Evolutionary conservation across 1,284 basidiomycete genomes (phyloP), one percentile per base, ranked within the genome.

Genomic region (Boletellus dicymbophilus): DNA sequence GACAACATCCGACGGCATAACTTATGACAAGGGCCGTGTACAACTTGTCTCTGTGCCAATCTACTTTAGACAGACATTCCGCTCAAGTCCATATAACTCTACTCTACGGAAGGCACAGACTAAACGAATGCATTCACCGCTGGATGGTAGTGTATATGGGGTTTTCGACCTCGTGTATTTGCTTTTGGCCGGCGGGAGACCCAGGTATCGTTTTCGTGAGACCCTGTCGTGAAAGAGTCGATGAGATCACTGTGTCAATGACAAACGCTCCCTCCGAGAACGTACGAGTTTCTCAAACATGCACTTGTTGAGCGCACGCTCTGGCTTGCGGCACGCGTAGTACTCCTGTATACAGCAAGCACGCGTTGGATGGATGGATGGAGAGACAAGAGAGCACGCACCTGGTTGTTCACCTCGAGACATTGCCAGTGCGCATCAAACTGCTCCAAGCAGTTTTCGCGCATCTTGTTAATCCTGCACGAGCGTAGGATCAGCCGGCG

Each of bases 391-490:
- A 51, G 30, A 23, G 15, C 31, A 65, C 71, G 50, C 52, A 90
- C 95, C 74, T 99, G 96, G 77, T 99, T 99, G 74, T 95, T 91
- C 67, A 80, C 76, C 73, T 99, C 97, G 57, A 99, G 74, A 70
- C 97, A 99, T 57, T 89, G 78, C 94, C 94, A 99, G 71, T 99
- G 97, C 20, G 84, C 81, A 60, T 98, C 87, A 66, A 95, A 99
- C 67, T 95, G 85, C 56, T 85, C 77, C 56, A 90, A 70, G 69
- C 97, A 99, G 72, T 90, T 91, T 71, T 96, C 91, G 55, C 93
- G 80, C 80, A 99, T 88, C 79, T 97, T 98, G 54, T 75, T 81
- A 57, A 99, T 93, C 56, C 96, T 98, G 55, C 9, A n/a, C 5
- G 18, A 45, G 13, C 15, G 16, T 11, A 22, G 13, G 6, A 28